phyloP scores from a whole-genome alignment of 78 protist genomes.

The Dictyostelium purpureum region DNA sequence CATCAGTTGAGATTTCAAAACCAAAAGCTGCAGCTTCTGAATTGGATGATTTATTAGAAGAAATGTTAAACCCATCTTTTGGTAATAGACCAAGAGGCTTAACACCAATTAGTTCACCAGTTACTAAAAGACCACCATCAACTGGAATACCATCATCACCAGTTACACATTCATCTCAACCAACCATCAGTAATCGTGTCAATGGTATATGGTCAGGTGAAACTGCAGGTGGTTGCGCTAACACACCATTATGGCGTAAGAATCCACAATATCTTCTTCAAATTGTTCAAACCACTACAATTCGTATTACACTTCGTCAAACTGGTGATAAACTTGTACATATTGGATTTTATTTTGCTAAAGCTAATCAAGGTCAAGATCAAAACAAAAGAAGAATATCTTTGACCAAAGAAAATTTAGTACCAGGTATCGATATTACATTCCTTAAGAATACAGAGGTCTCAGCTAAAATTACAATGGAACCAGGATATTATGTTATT shows the following conservation, averaged over 20 bases:
- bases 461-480: constrained; percentile 28
- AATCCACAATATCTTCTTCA: constrained; percentile 66
- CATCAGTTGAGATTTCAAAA: background rate
- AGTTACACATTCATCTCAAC: background rate
- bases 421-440: constrained; percentile 66
- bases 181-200: background rate
- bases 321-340: constrained; percentile 61
- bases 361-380: background rate
- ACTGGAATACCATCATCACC: background rate
- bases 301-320: constrained; percentile 42
- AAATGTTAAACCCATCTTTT: constrained; percentile 77
- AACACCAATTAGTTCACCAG: constrained; percentile 68
- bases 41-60: constrained; percentile 60
- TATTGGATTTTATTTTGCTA: constrained; percentile 64
- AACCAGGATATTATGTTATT: constrained; percentile 52
- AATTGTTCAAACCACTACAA: background rate
- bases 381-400: background rate
- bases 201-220: constrained; percentile 52
- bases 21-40: constrained; percentile 58
- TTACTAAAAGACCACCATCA: background rate
- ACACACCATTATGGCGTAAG: constrained; percentile 36
- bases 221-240: constrained; percentile 81
- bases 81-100: constrained; percentile 31
- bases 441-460: constrained; percentile 49
- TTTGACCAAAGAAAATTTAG: constrained; percentile 23